Evolutionary conservation across 805 yeast genomes (phyloP).

Genomic region (Lipomyces yamadae): DNA sequence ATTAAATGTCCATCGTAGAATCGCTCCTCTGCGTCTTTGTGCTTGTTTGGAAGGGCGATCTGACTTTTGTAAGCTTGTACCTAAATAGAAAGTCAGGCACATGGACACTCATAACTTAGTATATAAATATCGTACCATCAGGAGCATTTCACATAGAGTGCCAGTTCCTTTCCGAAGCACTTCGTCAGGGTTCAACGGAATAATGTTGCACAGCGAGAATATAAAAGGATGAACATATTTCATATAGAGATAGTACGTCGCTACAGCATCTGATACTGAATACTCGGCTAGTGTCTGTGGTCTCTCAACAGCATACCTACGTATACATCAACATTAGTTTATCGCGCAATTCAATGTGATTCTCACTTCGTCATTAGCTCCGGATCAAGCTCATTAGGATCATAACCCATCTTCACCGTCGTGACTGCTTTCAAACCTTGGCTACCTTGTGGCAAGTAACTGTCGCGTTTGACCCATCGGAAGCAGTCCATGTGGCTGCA

Average conservation of each 20-base stretch:
- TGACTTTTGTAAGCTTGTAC: constrained; percentile 78
- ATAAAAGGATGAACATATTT: constrained; percentile 97
- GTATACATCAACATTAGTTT: not conserved
- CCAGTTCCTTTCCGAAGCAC: constrained; percentile 97
- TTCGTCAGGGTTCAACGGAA: constrained; percentile 96
- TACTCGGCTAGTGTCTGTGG: constrained; percentile 94
- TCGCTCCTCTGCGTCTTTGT: constrained; percentile 90
- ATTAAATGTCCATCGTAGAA: constrained; percentile 92
- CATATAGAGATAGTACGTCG: constrained; percentile 93
- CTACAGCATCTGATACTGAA: constrained; percentile 99
- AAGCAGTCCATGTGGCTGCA: constrained; percentile 98
- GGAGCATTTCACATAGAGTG: constrained; percentile 94
- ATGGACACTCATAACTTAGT: not conserved
- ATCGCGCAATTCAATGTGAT: not conserved
- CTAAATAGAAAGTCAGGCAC: constrained; percentile 8
- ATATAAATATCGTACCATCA: constrained; percentile 60
- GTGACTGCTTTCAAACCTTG: constrained; percentile 99
- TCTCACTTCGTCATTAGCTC: constrained; percentile 87
- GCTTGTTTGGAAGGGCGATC: constrained; percentile 89
- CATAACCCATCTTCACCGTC: constrained; percentile 90
- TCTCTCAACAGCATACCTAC: constrained; percentile 80
- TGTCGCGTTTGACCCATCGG: constrained; percentile 97
- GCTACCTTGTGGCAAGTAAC: constrained; percentile 96
- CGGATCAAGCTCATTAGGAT: constrained; percentile 95
- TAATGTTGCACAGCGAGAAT: constrained; percentile 91